These are phyloP conservation scores for Botrytis pseudocinerea DNA, from an alignment of 2,329 filamentous ascomycete species.

Conservation along the genomic window DNA sequence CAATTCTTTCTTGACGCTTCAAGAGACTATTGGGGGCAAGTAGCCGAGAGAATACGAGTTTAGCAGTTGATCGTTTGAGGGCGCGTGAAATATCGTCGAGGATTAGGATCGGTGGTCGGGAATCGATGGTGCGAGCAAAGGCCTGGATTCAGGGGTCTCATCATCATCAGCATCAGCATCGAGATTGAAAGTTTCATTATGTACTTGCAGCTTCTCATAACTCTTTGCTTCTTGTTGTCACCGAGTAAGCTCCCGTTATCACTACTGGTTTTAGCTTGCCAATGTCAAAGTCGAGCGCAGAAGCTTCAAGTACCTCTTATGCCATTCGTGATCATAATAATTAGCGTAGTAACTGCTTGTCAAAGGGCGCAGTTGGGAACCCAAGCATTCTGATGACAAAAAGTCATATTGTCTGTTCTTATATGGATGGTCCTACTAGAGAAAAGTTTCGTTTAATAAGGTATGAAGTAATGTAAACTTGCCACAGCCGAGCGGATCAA, in stretches of 20 bases:
- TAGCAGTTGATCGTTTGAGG: background rate
- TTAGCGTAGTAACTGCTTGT: background rate
- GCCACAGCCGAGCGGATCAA: accelerated
- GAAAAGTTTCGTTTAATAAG: accelerated
- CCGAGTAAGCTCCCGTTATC: background rate
- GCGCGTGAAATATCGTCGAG: background rate
- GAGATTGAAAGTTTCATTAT: background rate
- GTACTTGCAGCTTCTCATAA: background rate
- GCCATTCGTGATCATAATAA: background rate
- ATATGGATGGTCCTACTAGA: background rate
- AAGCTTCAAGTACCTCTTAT: background rate
- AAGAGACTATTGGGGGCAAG: background rate
- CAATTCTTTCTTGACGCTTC: background rate
- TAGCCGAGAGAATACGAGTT: background rate
- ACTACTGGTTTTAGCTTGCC: background rate
- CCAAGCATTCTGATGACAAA: background rate
- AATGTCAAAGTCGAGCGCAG: background rate
- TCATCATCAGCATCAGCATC: background rate
- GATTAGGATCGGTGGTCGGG: background rate
- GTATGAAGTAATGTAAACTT: background rate
- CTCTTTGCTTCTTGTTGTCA: background rate
- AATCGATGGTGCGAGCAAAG: background rate
- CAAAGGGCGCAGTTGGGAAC: background rate
- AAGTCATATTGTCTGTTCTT: background rate
- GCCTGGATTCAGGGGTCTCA: accelerated